phyloP scores from a whole-genome alignment of 306 rosid species.

The Gleditsia sinensis region DNA sequence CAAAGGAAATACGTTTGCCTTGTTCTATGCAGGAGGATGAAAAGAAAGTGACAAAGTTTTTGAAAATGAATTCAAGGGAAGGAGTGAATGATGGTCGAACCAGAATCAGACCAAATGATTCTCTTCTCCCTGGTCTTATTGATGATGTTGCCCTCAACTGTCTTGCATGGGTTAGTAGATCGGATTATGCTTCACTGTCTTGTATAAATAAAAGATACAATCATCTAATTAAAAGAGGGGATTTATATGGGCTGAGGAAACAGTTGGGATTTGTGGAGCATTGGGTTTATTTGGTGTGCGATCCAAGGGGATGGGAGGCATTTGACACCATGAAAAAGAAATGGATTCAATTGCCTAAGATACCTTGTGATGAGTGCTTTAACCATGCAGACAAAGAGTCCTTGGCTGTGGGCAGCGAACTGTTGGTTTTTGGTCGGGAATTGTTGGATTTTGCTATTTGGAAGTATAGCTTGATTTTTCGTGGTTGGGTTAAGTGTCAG shows the following conservation, averaged over 20 bases:
- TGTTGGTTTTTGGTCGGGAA: constrained; percentile 76
- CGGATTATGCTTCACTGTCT: constrained; percentile 59
- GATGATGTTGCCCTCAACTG: constrained; percentile 73
- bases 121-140: constrained; percentile 65
- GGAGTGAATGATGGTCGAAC: constrained; percentile 62
- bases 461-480: constrained; percentile 58
- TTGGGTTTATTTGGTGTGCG: constrained; percentile 78
- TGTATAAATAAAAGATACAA: constrained; percentile 57
- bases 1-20: constrained; percentile 30
- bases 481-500: constrained; percentile 58
- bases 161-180: constrained; percentile 64
- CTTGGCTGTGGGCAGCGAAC: constrained; percentile 69
- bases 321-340: constrained; percentile 58
- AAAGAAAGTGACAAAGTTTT: constrained; percentile 32
- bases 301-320: constrained; percentile 70
- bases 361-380: constrained; percentile 83
- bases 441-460: constrained; percentile 72
- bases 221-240: constrained; percentile 58
- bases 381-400: constrained; percentile 83
- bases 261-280: constrained; percentile 58
- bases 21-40: constrained; percentile 38
- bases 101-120: constrained; percentile 59
- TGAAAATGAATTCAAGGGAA: constrained; percentile 32
- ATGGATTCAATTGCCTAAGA: constrained; percentile 74
- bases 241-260: constrained; percentile 62